phyloP scores from a whole-genome alignment of 805 yeast species.

The Kazachstania viticola region DNA sequence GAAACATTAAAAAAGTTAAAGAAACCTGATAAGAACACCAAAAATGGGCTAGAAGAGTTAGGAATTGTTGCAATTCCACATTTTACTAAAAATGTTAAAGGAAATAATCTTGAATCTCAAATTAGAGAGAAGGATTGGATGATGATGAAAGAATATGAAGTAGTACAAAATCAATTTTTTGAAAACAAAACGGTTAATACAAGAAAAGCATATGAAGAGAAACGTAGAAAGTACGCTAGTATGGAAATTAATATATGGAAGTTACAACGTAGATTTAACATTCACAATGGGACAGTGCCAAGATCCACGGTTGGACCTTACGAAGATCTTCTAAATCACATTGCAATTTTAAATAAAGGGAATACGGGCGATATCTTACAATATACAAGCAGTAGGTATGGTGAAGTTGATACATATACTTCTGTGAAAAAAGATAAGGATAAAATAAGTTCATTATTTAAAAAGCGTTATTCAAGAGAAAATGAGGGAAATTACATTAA shows the following conservation, averaged over 20 bases:
- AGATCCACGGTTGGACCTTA: slow-evolving; percentile 11
- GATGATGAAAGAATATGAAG: slow-evolving; percentile 1
- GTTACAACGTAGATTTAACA: slow-evolving; percentile 14
- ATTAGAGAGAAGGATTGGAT: slow-evolving; percentile 1
- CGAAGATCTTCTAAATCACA: slow-evolving; percentile 15
- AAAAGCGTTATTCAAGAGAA: not conserved
- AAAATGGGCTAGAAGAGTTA: slow-evolving; percentile 1
- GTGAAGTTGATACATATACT: slow-evolving; percentile 20
- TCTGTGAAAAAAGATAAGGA: slow-evolving; percentile 16
- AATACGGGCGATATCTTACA: slow-evolving; percentile 19
- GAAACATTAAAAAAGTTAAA: slow-evolving; percentile 1
- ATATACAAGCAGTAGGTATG: slow-evolving; percentile 26
- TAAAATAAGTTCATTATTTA: slow-evolving; percentile 12
- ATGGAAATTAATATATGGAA: slow-evolving; percentile 17
- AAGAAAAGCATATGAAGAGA: slow-evolving; percentile 4
- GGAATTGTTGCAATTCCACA: slow-evolving; percentile 9
- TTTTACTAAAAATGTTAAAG: slow-evolving; percentile 3
- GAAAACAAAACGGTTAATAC: not conserved
- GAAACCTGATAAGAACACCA: too few relatives aligned
- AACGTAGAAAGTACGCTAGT: slow-evolving; percentile 7
- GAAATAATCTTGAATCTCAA: slow-evolving; percentile 1
- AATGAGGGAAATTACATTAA: not conserved
- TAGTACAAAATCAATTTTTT: slow-evolving; percentile 2
- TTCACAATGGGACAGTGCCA: slow-evolving; percentile 9
- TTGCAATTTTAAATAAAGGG: slow-evolving; percentile 15